Percentiles rank a stretch among this genome's conserved stretches.
Conservation (phyloP, 306 rosid genomes). For the Quercus glauca region DNA sequence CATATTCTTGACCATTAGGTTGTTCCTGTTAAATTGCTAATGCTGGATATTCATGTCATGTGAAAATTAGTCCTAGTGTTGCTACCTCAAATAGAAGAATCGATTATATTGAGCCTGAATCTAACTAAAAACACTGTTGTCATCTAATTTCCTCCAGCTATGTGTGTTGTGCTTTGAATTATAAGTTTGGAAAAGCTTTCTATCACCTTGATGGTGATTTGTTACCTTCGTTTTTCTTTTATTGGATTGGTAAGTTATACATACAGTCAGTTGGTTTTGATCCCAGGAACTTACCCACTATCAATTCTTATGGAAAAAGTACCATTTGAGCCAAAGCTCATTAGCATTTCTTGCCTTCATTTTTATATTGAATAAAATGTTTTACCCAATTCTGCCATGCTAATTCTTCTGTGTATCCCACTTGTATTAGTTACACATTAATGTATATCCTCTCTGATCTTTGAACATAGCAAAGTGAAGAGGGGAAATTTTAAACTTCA, state of each 20-base stretch:
- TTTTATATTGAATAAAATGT: no score
- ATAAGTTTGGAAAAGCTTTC: no score
- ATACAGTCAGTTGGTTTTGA: no score
- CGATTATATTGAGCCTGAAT: background rate
- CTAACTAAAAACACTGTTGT: background rate
- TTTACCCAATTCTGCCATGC: background rate
- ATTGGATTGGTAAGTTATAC: no score
- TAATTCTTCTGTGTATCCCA: background rate
- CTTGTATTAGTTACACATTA: background rate
- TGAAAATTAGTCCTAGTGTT: background rate
- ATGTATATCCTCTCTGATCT: background rate
- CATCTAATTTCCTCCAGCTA: background rate
- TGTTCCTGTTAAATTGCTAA: background rate
- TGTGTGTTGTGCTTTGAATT: no score
- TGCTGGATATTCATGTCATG: background rate
- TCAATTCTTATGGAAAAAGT: no score
- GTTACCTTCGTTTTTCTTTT: no score
- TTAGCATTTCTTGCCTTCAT: no score
- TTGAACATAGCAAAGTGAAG: background rate
- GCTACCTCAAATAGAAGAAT: background rate
- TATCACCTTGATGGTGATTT: no score
- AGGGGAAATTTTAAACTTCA: background rate
- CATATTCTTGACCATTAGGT: background rate
- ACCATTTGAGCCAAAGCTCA: no score
- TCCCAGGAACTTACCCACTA: no score